Evolutionary conservation across 441 rosid species (phyloP).

Genomic region (Gossypium schwendimanii): DNA sequence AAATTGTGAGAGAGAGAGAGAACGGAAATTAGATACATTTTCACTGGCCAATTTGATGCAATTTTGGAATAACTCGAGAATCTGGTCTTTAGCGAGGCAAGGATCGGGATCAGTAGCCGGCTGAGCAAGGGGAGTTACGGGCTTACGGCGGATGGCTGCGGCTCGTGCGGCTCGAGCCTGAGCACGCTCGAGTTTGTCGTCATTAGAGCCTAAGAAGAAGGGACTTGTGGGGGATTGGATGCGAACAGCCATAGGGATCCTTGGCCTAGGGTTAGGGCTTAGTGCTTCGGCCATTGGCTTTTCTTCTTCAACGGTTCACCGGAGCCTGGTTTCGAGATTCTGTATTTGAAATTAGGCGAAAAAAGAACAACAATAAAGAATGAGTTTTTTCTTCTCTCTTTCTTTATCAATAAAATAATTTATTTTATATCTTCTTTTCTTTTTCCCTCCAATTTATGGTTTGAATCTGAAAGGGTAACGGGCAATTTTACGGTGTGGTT

Average conservation of each 20-base stretch:
- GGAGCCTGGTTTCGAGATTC: conserved; percentile 2
- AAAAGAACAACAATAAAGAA: neutral
- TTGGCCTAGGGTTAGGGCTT: conserved; percentile 63
- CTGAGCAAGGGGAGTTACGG: conserved; percentile 24
- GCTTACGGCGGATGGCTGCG: conserved; percentile 77
- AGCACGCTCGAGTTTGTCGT: conserved; percentile 68
- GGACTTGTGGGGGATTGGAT: conserved; percentile 72
- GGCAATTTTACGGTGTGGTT: neutral
- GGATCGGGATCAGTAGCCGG: conserved; percentile 36
- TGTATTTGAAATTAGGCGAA: neutral
- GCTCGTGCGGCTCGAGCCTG: conserved; percentile 85
- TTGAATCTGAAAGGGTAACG: neutral
- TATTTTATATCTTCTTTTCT: neutral
- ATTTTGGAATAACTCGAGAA: conserved; percentile 70
- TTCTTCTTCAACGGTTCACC: neutral
- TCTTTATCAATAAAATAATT: neutral
- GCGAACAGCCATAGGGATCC: conserved; percentile 36
- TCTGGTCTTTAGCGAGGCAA: conserved; percentile 66
- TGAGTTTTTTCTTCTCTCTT: neutral
- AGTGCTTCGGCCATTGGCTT: conserved; percentile 50
- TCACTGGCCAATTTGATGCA: conserved; percentile 93
- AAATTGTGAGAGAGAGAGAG: neutral
- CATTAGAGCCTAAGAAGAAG: conserved; percentile 67
- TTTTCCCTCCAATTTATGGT: conserved; percentile 16
- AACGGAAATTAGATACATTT: conserved; percentile 40